Base-by-base conservation (phyloP, 768 basidiomycete species). In the Clathrus columnatus region DNA sequence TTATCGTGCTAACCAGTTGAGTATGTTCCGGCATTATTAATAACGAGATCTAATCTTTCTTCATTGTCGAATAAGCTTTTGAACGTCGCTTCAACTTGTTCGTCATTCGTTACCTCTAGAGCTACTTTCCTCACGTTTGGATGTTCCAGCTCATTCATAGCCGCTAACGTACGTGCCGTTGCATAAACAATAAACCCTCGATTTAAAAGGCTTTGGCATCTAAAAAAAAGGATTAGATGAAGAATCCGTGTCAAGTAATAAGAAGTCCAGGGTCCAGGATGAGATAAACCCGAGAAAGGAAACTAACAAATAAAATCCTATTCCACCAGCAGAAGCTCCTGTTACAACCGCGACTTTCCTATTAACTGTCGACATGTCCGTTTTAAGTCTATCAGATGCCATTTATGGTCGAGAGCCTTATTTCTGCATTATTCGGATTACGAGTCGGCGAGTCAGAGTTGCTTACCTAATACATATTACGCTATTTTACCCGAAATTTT, bases 101-200 rank as follows among this genome's bases (percentile, higher is more conserved):
- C 80, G 21, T 84, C 81, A 50, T 69, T 75, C 2, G 75, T 82
- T 14, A 91, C 83, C 61, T 91, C 88, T 20, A 91, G 65, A 0
- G 68, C 67, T 16, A 79, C 65, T 48, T 69, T 76, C 48, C 76
- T 72, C 36, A 85, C 75, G 7, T 66, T 68, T 1, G 71, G 63
- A 42, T 71, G 65, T 7, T 63, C 65, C 42, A 90, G 80, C 4
- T 75, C 78, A 1, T 71, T 72, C 70, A 91, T 84, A 6, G 79
- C 74, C 18, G 81, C 80, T 2, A 80, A 65, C n/a, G 70, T 75
- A 16, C 87, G 80, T 5, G 87, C 79, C 0, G 85, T 84, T 2
- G 88, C 89, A 58, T 88, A 91, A 7, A 91, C 87, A 41, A 75
- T 78, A 66, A 85, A 90, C 30, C 81, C 85, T 28, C 71, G 74